Evolutionary conservation across 192 early-diverging fungal genomes (phyloP), one percentile per base, ranked within the genome.

Genomic region (Coemansia sp.): DNA sequence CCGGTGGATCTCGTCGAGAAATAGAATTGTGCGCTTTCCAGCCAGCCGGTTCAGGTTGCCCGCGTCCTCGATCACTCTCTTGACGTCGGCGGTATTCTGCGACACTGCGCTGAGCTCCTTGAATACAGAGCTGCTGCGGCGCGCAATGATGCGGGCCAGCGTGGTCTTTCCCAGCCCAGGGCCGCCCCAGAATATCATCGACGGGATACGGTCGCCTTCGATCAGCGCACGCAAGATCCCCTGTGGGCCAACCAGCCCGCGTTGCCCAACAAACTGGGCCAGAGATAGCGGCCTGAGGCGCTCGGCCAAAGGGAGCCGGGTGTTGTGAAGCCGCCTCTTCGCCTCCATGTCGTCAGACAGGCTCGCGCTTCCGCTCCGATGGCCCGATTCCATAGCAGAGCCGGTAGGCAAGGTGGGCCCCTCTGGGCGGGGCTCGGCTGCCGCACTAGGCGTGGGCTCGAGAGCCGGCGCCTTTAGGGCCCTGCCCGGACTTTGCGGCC

Each of bases 1-100:
- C 16, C 91, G 78, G 67, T 94, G 91, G 18, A 94, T 88, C 43
- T 90, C 91, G 61, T 94, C 91, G 19, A 94, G 41, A 64, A 94
- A 91, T 11, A 94, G 50, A 36, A 94, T 82, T 0, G 85, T 82
- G 17, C 78, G 71, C 45, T 69, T 79, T 3, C 78, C 76, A 0
- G 79, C 75, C 19, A 87, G 64, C 12, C 59, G 54, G 23, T 58
- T 50, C 11, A 79, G 59, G 23, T 78, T 79, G 22, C 75, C 76
- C 3, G 86, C 86, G 14, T 85, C 85, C 2, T 88, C 85, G 22
- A 85, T 78, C 13, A 71, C 82, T 47, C 84, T 82, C 44, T 80
- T 80, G 3, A 84, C 80, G 50, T 85, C 82, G 0, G 70, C 64
- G 1, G 73, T 58, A 29, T 79, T 80, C 46, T 85, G 78, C 7